Percentiles rank a stretch among this genome's conserved stretches.
Evolutionary conservation across 208 protist genomes (phyloP).

Genomic region (Naegleria lovaniensis): DNA sequence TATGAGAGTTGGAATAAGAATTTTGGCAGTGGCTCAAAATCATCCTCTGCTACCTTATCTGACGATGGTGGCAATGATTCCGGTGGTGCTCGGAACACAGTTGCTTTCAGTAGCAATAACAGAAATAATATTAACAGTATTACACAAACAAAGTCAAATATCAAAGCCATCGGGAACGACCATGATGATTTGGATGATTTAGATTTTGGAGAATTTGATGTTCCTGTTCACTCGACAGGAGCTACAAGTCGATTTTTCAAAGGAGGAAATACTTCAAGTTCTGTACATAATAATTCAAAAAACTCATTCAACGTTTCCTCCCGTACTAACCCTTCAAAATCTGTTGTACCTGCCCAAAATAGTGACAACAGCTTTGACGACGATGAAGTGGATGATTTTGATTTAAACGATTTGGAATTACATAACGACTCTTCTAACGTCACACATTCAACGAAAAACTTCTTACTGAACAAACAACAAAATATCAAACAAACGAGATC

Average conservation of each 20-base stretch:
- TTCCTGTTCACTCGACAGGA: neutral
- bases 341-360: neutral
- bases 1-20: neutral
- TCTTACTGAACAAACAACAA: neutral
- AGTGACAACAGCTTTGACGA: neutral
- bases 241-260: neutral
- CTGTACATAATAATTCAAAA: neutral
- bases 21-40: neutral
- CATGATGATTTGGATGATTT: neutral
- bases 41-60: neutral
- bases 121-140: neutral
- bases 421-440: neutral
- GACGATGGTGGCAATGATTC: neutral
- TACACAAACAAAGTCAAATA: too few species aligned
- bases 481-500: neutral
- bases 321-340: neutral
- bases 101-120: neutral
- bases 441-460: neutral
- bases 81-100: neutral
- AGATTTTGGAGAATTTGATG: neutral
- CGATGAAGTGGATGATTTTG: neutral
- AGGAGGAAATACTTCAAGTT: neutral
- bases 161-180: too few species aligned
- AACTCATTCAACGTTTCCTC: neutral
- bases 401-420: neutral